Conservation (phyloP, 1,284 basidiomycete species). For the Polyporus tsugae region DNA sequence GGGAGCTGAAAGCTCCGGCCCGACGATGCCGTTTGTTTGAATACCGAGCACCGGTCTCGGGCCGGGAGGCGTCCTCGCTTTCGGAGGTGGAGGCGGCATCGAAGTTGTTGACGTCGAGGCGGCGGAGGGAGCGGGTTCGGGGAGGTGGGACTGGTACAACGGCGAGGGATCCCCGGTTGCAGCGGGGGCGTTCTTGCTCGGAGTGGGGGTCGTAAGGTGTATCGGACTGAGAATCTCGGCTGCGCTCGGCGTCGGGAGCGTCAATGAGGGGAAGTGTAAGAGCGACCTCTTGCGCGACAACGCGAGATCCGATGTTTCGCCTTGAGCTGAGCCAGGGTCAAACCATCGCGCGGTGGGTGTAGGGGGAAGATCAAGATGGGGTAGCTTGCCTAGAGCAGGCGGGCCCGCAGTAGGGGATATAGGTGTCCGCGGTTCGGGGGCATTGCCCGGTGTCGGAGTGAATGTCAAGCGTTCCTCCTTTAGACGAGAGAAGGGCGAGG, state of each 20-base stretch:
- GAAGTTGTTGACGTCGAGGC: slow-evolving; percentile 13
- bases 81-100: slow-evolving; percentile 11
- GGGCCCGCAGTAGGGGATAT: slow-evolving; percentile 37
- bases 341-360: slow-evolving; percentile 44
- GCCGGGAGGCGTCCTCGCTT: slow-evolving; percentile 10
- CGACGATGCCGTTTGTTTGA: slow-evolving; percentile 26
- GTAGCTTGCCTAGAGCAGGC: slow-evolving; percentile 34
- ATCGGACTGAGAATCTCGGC: slow-evolving; percentile 46
- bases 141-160: slow-evolving; percentile 22
- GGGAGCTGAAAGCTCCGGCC: slow-evolving; percentile 14
- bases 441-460: slow-evolving; percentile 23
- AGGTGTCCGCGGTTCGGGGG: slow-evolving; percentile 24
- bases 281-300: slow-evolving; percentile 39
- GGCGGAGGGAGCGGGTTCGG: slow-evolving; percentile 2
- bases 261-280: slow-evolving; percentile 39
- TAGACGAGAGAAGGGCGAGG: slow-evolving; percentile 29
- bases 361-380: slow-evolving; percentile 39
- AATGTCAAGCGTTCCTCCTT: slow-evolving; percentile 31
- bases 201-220: slow-evolving; percentile 35
- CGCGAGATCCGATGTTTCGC: slow-evolving; percentile 23
- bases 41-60: slow-evolving; percentile 31
- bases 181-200: slow-evolving; percentile 21
- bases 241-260: slow-evolving; percentile 32
- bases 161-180: slow-evolving; percentile 26
- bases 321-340: slow-evolving; percentile 34